A percentile compares a stretch with the other conserved stretches of the same genome.
Evolutionary conservation across 768 basidiomycete species (phyloP).

Genomic region (Punctularia strigosozonata): DNA sequence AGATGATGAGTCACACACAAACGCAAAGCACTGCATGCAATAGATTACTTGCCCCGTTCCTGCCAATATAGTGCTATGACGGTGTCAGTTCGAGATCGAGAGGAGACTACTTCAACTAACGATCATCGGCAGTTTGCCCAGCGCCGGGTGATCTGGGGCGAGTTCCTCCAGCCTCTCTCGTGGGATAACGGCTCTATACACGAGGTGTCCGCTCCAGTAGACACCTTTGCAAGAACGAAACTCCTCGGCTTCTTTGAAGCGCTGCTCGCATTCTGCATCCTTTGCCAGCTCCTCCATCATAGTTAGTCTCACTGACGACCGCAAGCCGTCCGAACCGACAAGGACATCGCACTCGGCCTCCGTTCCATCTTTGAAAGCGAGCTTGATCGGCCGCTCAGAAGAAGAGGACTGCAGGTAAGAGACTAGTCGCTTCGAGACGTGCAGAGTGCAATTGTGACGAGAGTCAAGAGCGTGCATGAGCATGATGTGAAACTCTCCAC

Average conservation of each 20-base stretch:
- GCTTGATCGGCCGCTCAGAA: conserved; percentile 26
- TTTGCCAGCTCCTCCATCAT: conserved; percentile 24
- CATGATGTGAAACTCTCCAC: conserved; percentile 53
- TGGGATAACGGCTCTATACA: conserved; percentile 50
- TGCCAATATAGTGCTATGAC: conserved; percentile 9
- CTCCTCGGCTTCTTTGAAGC: too few relatives aligned
- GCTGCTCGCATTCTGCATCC: too few relatives aligned
- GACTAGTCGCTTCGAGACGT: conserved; percentile 47
- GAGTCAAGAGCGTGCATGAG: conserved; percentile 39
- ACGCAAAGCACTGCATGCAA: too few relatives aligned
- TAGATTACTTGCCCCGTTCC: conserved; percentile 30
- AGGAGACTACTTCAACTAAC: too few relatives aligned
- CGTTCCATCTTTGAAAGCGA: conserved; percentile 54
- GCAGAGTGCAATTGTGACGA: conserved; percentile 30
- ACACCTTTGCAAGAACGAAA: too few relatives aligned
- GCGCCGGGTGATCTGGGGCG: conserved; percentile 34
- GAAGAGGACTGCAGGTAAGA: conserved; percentile 34
- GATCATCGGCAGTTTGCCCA: conserved; percentile 34
- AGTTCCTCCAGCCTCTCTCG: conserved; percentile 30
- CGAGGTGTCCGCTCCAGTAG: conserved; percentile 48
- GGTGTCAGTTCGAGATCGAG: conserved; percentile 1
- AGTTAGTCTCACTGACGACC: conserved; percentile 35
- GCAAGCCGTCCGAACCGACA: conserved; percentile 56
- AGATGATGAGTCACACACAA: background rate
- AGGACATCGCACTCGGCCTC: conserved; percentile 51